Percentiles rank a stretch among this genome's conserved stretches.
Evolutionary conservation across 1,139 yeast species (phyloP).

Genomic region (Ogataea hybrid): DNA sequence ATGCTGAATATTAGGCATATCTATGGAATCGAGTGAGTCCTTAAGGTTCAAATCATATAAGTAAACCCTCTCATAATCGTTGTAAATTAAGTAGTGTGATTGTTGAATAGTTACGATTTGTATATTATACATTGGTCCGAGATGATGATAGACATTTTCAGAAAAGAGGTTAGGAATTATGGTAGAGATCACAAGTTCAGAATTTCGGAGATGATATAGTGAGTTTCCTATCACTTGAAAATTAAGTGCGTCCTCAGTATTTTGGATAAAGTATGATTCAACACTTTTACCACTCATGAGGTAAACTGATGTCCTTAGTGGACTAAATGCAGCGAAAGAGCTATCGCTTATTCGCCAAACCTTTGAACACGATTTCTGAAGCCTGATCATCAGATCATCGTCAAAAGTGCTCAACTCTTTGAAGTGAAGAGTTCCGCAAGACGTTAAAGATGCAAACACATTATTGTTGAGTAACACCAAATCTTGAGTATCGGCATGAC

Average conservation of each 20-base stretch:
- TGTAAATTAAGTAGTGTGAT: neutral
- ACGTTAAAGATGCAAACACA: no score
- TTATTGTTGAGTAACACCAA: no score
- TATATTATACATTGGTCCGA: neutral
- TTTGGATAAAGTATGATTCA: neutral
- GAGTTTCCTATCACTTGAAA: neutral
- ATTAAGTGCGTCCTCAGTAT: neutral
- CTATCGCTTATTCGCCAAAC: neutral
- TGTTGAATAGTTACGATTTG: neutral
- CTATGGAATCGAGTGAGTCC: neutral
- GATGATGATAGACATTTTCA: no score
- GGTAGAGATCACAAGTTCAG: neutral
- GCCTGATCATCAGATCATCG: neutral
- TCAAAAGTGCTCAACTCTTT: no score
- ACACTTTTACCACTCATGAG: neutral
- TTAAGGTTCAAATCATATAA: neutral
- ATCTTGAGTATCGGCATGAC: no score
- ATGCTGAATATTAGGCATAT: neutral
- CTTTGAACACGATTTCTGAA: neutral
- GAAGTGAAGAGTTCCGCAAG: no score
- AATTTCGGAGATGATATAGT: neutral
- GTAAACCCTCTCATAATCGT: neutral
- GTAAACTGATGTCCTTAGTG: neutral
- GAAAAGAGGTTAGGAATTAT: neutral
- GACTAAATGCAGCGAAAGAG: neutral